Base-by-base conservation (phyloP, 192 early-diverging fungal genomes). In the Coemansia sp. region DNA sequence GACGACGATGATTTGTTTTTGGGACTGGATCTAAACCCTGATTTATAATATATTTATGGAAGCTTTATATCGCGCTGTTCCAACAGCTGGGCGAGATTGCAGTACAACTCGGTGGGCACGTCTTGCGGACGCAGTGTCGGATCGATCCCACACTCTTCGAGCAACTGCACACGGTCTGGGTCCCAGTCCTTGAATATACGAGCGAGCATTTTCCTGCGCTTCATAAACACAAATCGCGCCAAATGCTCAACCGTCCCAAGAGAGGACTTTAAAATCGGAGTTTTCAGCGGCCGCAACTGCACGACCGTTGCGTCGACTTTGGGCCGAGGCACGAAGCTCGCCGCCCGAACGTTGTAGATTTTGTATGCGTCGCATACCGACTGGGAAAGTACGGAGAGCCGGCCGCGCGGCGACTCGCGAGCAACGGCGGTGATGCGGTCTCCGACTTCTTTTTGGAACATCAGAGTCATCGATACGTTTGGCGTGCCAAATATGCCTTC, bases 391-490 rank as follows among this genome's bases (percentile, higher is more conserved):
- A 91, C 85, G 14, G 91, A 89, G 0, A 90, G 68, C 37, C 91
- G 78, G 48, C 89, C 86, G 12, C 91, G 79, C 23, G 84, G 51
- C 1, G 76, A 60, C 22, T 83, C 85, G 5, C 65, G 76, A 4
- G 78, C 67, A 0, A 63, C 60, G 4, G 91, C 91, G 5, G 70
- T 72, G 22, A 93, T 86, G 10, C 89, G 76, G 71, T 86, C 64
- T 21, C 82, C 91, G 12, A 93, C 90, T 63, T 93, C 91, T 54
- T 86, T 86, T 72, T 93, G 91, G 71, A 93, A 93, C 91, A 93
- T 93, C 19, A 93, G 72, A 19, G 90, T 87, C 90, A 93, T 91
- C 21, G 83, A 82, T 9, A 81, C 76, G 14, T 77, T 47, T 11
- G 64, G 50, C 19, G 65, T 50, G 6, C 75, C 70, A 55, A 93